Evolutionary conservation across 2,329 filamentous ascomycete species (phyloP).

Genomic region (Periconia macrospinosa): DNA sequence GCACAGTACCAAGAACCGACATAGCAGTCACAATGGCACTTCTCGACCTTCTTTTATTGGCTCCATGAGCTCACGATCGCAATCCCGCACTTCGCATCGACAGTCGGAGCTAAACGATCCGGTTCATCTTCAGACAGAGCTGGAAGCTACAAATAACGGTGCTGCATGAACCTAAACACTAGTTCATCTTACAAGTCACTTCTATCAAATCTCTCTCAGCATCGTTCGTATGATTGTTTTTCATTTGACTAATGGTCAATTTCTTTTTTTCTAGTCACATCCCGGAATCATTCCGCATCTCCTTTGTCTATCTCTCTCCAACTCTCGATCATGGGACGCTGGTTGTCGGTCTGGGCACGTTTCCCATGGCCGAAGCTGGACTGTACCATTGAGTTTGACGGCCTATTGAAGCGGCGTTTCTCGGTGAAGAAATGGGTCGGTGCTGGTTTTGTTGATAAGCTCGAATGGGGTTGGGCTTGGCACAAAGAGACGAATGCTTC

Average conservation of each 20-base stretch:
- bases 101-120: constrained; percentile 13
- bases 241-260: constrained; percentile 34
- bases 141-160: constrained; percentile 28
- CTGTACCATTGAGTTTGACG: constrained; percentile 10
- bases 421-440: constrained; percentile 18
- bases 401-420: constrained; percentile 28
- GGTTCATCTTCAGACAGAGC: constrained; percentile 16
- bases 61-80: constrained; percentile 38
- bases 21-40: constrained; percentile 23
- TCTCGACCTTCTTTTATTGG: constrained; percentile 34
- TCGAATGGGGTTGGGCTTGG: constrained; percentile 35
- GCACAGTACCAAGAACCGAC: constrained; percentile 35
- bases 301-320: constrained; percentile 37
- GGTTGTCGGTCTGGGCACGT: constrained; percentile 29
- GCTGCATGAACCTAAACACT: constrained; percentile 27
- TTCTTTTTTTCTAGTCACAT: constrained; percentile 29
- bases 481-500: constrained; percentile 20
- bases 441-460: constrained; percentile 17
- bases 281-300: constrained; percentile 23
- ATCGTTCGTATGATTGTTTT: constrained; percentile 18
- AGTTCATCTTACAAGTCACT: constrained; percentile 10
- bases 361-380: constrained; percentile 19
- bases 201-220: constrained; percentile 14
- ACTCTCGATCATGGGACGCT: constrained; percentile 27
- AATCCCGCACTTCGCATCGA: constrained; percentile 23